Evolutionary conservation across 73 alveolate species (phyloP).

Genomic region (Uronychia setigera): DNA sequence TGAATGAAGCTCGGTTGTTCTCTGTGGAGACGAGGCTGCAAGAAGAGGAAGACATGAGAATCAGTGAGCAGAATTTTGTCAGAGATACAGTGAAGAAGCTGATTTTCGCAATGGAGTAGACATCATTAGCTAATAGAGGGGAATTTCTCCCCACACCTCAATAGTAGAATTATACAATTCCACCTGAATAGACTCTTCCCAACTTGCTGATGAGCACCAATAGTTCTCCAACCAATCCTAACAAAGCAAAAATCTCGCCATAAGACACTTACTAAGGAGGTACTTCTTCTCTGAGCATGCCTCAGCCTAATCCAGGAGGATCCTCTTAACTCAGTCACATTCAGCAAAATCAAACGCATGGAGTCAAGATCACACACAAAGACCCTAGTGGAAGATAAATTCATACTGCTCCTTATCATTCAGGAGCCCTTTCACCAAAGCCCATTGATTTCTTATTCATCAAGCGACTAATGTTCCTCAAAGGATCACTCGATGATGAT

Average conservation of each 20-base stretch:
- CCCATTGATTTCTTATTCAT: constrained; percentile 25
- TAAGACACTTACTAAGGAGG: too few species aligned
- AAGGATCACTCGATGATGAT: constrained; percentile 30
- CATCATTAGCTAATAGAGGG: constrained; percentile 4
- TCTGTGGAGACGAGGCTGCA: constrained; percentile 58
- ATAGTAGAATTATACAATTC: not conserved
- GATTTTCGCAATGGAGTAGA: constrained; percentile 52
- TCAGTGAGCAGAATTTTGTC: constrained; percentile 42
- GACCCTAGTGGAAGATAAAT: not conserved
- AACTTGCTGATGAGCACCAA: not conserved
- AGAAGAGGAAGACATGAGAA: constrained; percentile 64
- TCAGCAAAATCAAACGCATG: not conserved
- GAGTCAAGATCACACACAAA: not conserved
- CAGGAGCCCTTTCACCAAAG: not conserved
- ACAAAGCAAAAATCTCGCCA: not conserved
- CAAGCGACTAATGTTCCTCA: constrained; percentile 26
- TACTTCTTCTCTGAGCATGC: constrained; percentile 6
- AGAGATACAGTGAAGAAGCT: constrained; percentile 54
- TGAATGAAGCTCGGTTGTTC: constrained; percentile 60
- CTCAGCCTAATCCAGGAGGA: not conserved
- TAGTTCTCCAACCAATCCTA: not conserved
- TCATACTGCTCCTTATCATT: not conserved
- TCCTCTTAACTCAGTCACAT: not conserved
- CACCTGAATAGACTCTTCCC: not conserved
- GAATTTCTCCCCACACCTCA: not conserved